Base-by-base conservation (phyloP, 164 flowering plant species). In the Cinnamomum micranthum region DNA sequence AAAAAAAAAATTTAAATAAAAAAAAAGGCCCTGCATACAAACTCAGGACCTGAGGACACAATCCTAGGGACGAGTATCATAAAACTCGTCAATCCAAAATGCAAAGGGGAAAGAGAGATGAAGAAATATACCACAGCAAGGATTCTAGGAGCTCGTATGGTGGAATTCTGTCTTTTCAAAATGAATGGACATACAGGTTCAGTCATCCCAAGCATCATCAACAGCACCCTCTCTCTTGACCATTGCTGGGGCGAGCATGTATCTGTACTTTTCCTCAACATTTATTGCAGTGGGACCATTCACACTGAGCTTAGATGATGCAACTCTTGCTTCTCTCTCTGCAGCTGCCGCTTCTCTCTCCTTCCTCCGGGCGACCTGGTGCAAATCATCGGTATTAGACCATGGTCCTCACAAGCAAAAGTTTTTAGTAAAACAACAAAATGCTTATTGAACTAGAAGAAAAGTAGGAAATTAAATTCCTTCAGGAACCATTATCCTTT, bases 131-230 rank as follows among this genome's bases (percentile, higher is more conserved):
- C 72, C 31, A 20, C 47, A 60, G 73, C 28, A 31, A 28, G 6
- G 65, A 50, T 59, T 62, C 67, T 59, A 28, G 71, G 69, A n/a
- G 23, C 64, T 65, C 65, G 14, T 22, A 69, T 47, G 41, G 69
- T 77, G 59, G 27, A 63, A 22, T 14, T 28, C 41, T 9, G 5
- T 68, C 52, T 47, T 47, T 24, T 77, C 33, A 58, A 52, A 35
- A 51, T 27, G 33, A 64, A 15, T 33, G 24, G 28, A 24, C 33
- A 58, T 55, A 23, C 0, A 76, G 15, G n/a, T 65, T 85, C 73
- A 87, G 70, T 87, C 89, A 77, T 87, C 89, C 92, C 92, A 89
- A 74, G 92, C 92, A 76, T 86, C 89, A 80, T 89, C 92, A 24
- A 90, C 92, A 1, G 86, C 81, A 65, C 90, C 92, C 76, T 85